phyloP scores from a whole-genome alignment of 2,329 filamentous ascomycete species.

The Fusarium brevicatenulatum region DNA sequence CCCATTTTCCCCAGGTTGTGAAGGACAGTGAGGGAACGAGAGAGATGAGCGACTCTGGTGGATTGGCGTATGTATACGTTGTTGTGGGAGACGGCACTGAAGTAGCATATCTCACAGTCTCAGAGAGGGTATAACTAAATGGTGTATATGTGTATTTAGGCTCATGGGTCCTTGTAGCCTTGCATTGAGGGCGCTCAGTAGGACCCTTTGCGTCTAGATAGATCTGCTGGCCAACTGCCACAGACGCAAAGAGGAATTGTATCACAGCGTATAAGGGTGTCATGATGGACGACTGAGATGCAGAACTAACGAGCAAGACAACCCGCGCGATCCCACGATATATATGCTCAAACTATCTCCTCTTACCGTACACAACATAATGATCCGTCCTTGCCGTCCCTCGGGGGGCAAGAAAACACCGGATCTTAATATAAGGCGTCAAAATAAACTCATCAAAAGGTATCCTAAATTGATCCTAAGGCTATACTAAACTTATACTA shows the following conservation, averaged over 20 bases:
- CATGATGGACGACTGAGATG: constrained; percentile 20
- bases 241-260: constrained; percentile 33
- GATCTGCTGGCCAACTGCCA: constrained; percentile 43
- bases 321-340: background rate
- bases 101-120: constrained; percentile 48
- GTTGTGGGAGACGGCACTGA: constrained; percentile 45
- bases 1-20: constrained; percentile 51
- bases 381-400: background rate
- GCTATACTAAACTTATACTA: background rate
- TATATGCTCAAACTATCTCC: background rate
- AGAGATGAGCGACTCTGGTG: constrained; percentile 41
- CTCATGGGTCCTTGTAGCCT: constrained; percentile 23
- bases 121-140: constrained; percentile 47
- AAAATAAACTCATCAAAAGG: background rate
- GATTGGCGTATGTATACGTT: constrained; percentile 46
- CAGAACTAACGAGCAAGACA: background rate
- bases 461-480: background rate
- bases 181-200: constrained; percentile 44
- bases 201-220: constrained; percentile 42
- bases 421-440: background rate
- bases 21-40: constrained; percentile 45
- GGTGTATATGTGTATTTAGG: constrained; percentile 44
- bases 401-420: background rate
- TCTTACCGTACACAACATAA: background rate
- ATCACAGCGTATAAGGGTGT: constrained; percentile 13